These are phyloP conservation scores for Lodderomyces jiufengensis DNA, from an alignment of 1,139 yeast species.

Conservation along the genomic window DNA sequence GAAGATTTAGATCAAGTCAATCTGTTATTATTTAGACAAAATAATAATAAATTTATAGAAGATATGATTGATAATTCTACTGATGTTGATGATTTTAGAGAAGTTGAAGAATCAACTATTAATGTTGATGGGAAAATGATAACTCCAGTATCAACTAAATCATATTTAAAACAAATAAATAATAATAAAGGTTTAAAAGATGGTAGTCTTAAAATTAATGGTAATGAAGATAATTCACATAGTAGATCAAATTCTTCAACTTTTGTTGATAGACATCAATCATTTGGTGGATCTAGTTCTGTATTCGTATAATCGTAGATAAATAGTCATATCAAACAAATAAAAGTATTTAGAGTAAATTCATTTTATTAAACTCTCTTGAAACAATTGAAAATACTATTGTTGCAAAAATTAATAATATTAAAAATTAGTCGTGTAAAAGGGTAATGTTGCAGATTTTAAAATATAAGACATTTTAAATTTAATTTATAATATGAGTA, in stretches of 20 bases:
- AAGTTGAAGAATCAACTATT: conserved; percentile 1
- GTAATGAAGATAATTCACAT: too few relatives aligned
- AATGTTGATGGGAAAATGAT: conserved; percentile 6
- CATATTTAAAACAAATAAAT: conserved; percentile 10
- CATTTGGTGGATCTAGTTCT: conserved; percentile 2
- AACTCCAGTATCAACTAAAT: conserved; percentile 3
- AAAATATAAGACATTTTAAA: too few relatives aligned
- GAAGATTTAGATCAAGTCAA: conserved; percentile 17
- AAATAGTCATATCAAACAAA: neutral
- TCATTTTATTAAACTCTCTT: too few relatives aligned
- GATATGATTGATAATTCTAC: conserved; percentile 8
- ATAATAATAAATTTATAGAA: conserved; percentile 11
- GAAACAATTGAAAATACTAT: too few relatives aligned
- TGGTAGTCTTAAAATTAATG: too few relatives aligned
- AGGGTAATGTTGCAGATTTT: conserved; percentile 5
- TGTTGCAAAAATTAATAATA: neutral
- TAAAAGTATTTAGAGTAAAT: too few relatives aligned
- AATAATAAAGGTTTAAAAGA: neutral
- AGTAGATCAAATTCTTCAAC: conserved; percentile 1
- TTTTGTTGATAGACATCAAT: conserved; percentile 6
- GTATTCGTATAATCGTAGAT: conserved; percentile 4
- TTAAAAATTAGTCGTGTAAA: conserved; percentile 3
- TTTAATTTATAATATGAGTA: too few relatives aligned
- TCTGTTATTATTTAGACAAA: conserved; percentile 9
- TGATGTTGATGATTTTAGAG: neutral